Base-by-base conservation (phyloP, 805 yeast genomes). In the Lipomyces yamanashiensis region DNA sequence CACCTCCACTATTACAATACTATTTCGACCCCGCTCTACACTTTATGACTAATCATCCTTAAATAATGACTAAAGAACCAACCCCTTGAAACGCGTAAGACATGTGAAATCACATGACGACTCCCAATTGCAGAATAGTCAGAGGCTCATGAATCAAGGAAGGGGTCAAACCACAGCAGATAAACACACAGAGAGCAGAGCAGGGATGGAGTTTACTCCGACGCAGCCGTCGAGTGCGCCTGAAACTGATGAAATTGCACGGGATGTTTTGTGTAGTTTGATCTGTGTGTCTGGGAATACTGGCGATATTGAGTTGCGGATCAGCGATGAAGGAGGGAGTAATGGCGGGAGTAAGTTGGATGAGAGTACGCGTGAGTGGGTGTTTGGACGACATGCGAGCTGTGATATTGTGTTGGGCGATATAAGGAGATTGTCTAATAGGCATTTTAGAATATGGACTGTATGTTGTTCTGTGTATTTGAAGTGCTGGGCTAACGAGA, bases 391-490 rank as follows among this genome's bases (percentile, higher is more conserved):
- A 68, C 85, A 88, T 64, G 73, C 76, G 1, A 81, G 79, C 12
- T 85, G 88, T 64, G 96, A 90, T 70, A 84, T 88, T 70, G 78
- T 78, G 45, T 77, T 91, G 61, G 85, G 83, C 8, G 77, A 84
- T 51, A 82, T 89, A 19, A 82, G 89, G 36, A 78, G 92, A 58
- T 79, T 92, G 40, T 88, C 95, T 58, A 90, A 89, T 71, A 79
- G 81, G 60, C 98, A 92, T 77, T 85, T 85, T 78, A 53, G 59
- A 21, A 62, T 67, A 21, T 62, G 66, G 68, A 80, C 87, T 69
- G 87, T 86, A 51, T 78, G 81, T 50, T 81, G 12, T 34, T 23
- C 1, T 9, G n/a, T 21, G 7, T 23, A 44, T 2, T 39, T 19
- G 15, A 6, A 49, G 19, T 19, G 13, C 28, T 28, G 39, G 41